Evolutionary conservation across 768 basidiomycete species (phyloP), one percentile per base, ranked within the genome.

Genomic region (Exidia glandulosa): DNA sequence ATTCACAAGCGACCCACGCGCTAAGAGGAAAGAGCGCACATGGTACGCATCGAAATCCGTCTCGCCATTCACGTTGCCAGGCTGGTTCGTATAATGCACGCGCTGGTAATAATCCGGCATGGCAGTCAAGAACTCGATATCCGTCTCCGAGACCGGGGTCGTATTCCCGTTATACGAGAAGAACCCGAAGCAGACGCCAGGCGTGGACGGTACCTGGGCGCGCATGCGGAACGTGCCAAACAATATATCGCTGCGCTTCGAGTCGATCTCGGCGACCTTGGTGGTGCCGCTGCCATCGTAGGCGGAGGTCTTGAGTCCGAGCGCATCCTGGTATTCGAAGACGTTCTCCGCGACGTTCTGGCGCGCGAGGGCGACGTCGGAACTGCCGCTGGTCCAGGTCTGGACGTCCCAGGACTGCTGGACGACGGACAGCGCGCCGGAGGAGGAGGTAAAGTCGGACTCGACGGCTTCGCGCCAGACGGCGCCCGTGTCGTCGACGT

Each of bases 141-240:
- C 63, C 19, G 33, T 45, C 36, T 63, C 63, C 14, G 34, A 36
- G 23, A 58, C 57, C 4, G 50, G 50, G 25, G 54, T 23, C 29
- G 54, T 56, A 10, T 37, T 48, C 16, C 57, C 54, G 2, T 61
- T 50, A 41, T 64, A 64, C 14, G 63, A 62, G 57, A 64, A 64
- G 57, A 64, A 64, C 3, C 63, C 58, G 54, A 63, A 61, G 56
- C 57, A 63, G 25, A 58, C 60, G n/a, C 56, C 56, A 3, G 30
- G 60, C 19, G 63, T 59, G 32, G 59, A 31, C 7, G 63, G 63
- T 2, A 64, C 50, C 29, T 56, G 58, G 25, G 63, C 63, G 34
- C 63, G 41, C 63, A 64, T 64, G 14, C 63, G 29, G 59, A 64
- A 64, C 3, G 63, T 63, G 23, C 63, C 63, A 57, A 63, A 63